These are phyloP conservation scores for Filobasidium floriforme DNA, from an alignment of 768 basidiomycete genomes.

Conservation along the genomic window DNA sequence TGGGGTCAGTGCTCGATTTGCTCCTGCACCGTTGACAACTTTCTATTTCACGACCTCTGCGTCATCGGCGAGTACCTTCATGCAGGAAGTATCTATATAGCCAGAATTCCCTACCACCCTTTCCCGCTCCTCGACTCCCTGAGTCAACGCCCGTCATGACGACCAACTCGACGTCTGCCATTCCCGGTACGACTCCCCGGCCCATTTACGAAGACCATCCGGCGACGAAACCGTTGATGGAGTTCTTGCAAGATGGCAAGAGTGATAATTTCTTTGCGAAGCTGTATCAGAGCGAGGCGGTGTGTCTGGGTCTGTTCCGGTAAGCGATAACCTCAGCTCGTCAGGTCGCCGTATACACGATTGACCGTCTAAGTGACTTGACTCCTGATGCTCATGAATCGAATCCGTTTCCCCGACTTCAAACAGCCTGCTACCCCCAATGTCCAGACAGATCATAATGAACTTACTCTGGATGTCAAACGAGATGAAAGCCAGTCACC, in stretches of 20 bases:
- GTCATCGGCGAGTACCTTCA: no score
- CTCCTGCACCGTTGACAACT: no score
- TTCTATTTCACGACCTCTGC: no score
- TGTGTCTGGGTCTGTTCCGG: conserved; percentile 41
- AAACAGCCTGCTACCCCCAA: conserved; percentile 35
- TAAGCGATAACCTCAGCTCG: conserved; percentile 19
- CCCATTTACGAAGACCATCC: conserved; percentile 7
- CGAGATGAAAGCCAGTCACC: conserved; percentile 14
- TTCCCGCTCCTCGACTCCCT: neutral
- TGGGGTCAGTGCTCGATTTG: no score
- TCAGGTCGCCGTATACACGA: no score
- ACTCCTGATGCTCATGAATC: no score
- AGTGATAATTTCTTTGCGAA: conserved; percentile 38
- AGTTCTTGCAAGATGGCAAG: conserved; percentile 36
- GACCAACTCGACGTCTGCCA: neutral
- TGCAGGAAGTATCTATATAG: no score
- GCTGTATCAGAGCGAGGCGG: conserved; percentile 40
- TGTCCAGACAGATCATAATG: conserved; percentile 40
- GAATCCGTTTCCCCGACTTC: no score
- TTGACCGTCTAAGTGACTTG: no score
- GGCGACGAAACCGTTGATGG: conserved; percentile 36
- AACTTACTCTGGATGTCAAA: conserved; percentile 35
- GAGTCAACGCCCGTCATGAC: neutral
- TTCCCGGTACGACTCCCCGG: neutral
- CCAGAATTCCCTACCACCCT: no score